Evolutionary conservation across 148 eudicot genomes (phyloP).

Genomic region (Rhododendron kiyosumense): DNA sequence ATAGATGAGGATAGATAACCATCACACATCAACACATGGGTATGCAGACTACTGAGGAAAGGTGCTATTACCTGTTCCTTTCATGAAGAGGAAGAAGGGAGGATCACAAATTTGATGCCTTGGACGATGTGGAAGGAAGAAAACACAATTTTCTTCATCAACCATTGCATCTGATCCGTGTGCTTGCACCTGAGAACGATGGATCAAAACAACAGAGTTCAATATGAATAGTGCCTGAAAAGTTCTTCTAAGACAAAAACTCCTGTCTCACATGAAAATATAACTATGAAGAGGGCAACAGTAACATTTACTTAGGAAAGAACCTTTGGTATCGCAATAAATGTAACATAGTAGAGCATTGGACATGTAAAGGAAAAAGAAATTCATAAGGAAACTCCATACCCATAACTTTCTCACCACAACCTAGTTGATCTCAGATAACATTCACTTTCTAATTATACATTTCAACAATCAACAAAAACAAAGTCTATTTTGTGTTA

Average conservation of each 20-base stretch:
- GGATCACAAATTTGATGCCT: slow-evolving; percentile 62
- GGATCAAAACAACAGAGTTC: neutral
- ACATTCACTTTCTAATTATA: neutral
- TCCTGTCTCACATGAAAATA: neutral
- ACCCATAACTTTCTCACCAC: neutral
- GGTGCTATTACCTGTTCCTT: slow-evolving; percentile 64
- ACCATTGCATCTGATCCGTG: slow-evolving; percentile 98
- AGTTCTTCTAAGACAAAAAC: neutral
- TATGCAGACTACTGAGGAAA: neutral
- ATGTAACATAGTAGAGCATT: neutral
- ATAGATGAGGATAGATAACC: neutral
- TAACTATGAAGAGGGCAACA: neutral
- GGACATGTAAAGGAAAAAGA: neutral
- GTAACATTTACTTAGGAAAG: neutral
- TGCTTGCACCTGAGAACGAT: slow-evolving; percentile 69
- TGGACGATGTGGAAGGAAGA: slow-evolving; percentile 94
- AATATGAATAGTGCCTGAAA: neutral
- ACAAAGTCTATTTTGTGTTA: neutral
- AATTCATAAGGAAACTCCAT: neutral
- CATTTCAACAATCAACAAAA: neutral
- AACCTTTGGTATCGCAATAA: neutral
- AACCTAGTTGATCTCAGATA: neutral
- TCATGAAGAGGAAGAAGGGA: slow-evolving; percentile 93
- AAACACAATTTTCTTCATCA: slow-evolving; percentile 91
- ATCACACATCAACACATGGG: neutral